phyloP scores from a whole-genome alignment of 2,329 filamentous ascomycete genomes.

The Metarhizium anisopliae region DNA sequence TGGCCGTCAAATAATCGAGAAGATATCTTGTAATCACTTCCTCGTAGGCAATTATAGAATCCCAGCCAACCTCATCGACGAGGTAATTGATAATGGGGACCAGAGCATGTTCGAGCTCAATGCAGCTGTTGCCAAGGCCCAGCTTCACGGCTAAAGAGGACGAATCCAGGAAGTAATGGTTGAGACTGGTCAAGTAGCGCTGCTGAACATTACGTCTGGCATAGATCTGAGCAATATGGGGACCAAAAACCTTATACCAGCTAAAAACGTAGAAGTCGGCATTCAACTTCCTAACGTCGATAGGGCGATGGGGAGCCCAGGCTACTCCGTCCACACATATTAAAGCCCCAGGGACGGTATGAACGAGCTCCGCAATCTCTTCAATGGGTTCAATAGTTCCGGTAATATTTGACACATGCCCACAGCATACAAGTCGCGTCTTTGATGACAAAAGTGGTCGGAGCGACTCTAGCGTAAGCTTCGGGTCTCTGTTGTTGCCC shows the following conservation, averaged over 20 bases:
- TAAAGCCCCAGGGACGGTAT: constrained; percentile 33
- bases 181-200: constrained; percentile 42
- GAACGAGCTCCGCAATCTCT: constrained; percentile 12
- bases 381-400: constrained; percentile 55
- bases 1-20: constrained; percentile 51
- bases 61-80: constrained; percentile 35
- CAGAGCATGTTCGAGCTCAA: constrained; percentile 58
- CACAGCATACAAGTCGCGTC: constrained; percentile 63
- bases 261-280: constrained; percentile 69
- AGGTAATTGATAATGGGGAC: constrained; percentile 55
- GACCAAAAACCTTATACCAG: constrained; percentile 78
- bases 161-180: constrained; percentile 59
- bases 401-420: constrained; percentile 65
- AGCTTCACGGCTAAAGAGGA: constrained; percentile 57
- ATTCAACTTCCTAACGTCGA: constrained; percentile 59
- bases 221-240: constrained; percentile 64
- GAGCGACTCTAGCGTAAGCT: constrained; percentile 34
- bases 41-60: constrained; percentile 48
- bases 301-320: constrained; percentile 60
- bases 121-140: constrained; percentile 58
- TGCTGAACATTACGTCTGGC: constrained; percentile 45
- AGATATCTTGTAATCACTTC: constrained; percentile 47
- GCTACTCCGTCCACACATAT: constrained; percentile 70
- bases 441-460: constrained; percentile 48
- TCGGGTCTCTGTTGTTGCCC: constrained; percentile 35